These are phyloP conservation scores for Rosa lucieae DNA, from an alignment of 306 rosid genomes.

Conservation along the genomic window DNA sequence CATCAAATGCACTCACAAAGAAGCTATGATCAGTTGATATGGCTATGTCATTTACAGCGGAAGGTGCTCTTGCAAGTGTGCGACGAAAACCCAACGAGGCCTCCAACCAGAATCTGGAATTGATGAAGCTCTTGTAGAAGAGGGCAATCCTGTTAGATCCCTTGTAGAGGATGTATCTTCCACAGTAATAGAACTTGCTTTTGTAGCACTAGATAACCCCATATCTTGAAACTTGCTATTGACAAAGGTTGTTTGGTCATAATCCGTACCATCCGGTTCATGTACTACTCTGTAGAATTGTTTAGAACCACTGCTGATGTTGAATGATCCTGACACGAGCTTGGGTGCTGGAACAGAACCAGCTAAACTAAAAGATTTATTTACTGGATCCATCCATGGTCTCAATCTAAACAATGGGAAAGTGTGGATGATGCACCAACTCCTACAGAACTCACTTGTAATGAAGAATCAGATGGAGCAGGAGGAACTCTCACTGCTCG, in stretches of 20 bases:
- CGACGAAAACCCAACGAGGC: constrained; percentile 94
- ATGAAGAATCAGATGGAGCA: constrained; percentile 74
- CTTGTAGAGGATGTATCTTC: constrained; percentile 63
- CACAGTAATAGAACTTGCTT: constrained; percentile 49
- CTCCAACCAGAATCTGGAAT: constrained; percentile 93
- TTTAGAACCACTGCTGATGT: constrained; percentile 71
- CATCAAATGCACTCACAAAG: constrained; percentile 87
- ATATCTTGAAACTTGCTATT: constrained; percentile 67
- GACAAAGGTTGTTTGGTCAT: constrained; percentile 57
- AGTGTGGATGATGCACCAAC: constrained; percentile 73
- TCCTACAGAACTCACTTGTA: constrained; percentile 67
- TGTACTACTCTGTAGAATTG: constrained; percentile 97
- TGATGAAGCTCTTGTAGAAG: constrained; percentile 61
- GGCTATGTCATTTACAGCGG: constrained; percentile 90
- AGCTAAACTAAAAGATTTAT: constrained; percentile 82
- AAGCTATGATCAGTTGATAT: constrained; percentile 86
- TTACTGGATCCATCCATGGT: constrained; percentile 90
- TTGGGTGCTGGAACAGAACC: constrained; percentile 93
- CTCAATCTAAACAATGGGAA: constrained; percentile 7
- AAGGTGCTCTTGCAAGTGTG: constrained; percentile 97
- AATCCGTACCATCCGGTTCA: constrained; percentile 93
- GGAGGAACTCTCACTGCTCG: constrained; percentile 67
- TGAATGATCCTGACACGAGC: constrained; percentile 83
- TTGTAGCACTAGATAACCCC: constrained; percentile 53
- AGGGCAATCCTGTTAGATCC: constrained; percentile 61